Evolutionary conservation across 257 asterid genomes (phyloP).

Genomic region (Cruciata laevipes): DNA sequence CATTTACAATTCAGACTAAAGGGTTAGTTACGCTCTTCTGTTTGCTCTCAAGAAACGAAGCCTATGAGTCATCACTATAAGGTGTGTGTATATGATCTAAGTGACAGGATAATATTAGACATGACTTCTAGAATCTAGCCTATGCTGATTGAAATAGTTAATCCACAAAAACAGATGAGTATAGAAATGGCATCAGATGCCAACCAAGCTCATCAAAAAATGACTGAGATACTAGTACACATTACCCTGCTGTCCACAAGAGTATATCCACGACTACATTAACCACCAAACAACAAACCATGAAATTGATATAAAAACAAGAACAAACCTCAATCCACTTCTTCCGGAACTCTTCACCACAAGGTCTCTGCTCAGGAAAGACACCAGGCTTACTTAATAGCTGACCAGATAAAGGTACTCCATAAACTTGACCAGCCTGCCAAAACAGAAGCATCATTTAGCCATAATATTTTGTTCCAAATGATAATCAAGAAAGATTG

Average conservation of each 20-base stretch:
- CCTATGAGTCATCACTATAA: not conserved
- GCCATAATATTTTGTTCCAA: not conserved
- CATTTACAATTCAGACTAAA: not conserved
- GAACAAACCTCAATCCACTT: conserved; percentile 93
- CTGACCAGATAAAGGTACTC: conserved; percentile 85
- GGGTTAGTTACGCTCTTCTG: not conserved
- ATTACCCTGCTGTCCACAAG: not conserved
- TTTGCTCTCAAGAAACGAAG: not conserved
- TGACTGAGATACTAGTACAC: not conserved
- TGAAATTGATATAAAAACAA: not conserved
- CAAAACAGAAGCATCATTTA: conserved; percentile 12
- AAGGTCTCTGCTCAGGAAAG: conserved; percentile 90
- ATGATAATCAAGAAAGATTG: not conserved
- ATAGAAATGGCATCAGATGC: not conserved
- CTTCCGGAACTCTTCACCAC: conserved; percentile 87
- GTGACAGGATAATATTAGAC: not conserved
- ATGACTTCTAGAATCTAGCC: not conserved
- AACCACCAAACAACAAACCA: not conserved
- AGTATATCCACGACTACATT: not conserved
- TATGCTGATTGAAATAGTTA: not conserved
- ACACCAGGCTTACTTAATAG: conserved; percentile 63
- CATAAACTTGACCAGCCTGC: conserved; percentile 99
- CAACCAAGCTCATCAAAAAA: not conserved
- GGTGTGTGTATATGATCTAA: not conserved
- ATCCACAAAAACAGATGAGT: not conserved